Evolutionary conservation across 345 rosid species (phyloP).

Genomic region (Euphorbia lathyris): DNA sequence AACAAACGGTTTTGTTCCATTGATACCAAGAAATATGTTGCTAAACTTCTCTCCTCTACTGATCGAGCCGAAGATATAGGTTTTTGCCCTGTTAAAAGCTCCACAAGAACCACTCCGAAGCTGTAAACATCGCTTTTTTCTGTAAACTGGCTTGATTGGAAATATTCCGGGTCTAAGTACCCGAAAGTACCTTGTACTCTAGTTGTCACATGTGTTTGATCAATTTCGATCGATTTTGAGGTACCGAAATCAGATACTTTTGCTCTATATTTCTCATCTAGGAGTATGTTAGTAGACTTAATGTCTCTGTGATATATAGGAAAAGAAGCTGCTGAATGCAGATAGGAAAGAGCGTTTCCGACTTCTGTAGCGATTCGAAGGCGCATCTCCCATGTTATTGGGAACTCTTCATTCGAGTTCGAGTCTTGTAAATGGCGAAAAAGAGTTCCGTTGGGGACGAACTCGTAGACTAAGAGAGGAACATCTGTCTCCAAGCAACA

Average conservation of each 20-base stretch:
- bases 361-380: background rate
- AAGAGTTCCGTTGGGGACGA: slow-evolving; percentile 7
- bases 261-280: background rate
- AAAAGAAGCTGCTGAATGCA: slow-evolving; percentile 3
- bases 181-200: slow-evolving; percentile 8
- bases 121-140: slow-evolving; percentile 4
- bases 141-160: slow-evolving; percentile 4
- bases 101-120: slow-evolving; percentile 1
- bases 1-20: background rate
- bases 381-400: slow-evolving; percentile 10
- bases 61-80: background rate
- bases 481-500: slow-evolving; percentile 13
- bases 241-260: slow-evolving; percentile 9
- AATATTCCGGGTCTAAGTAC: slow-evolving; percentile 4
- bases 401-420: slow-evolving; percentile 1
- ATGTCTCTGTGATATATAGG: slow-evolving; percentile 1
- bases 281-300: background rate
- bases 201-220: slow-evolving; percentile 3
- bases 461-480: slow-evolving; percentile 4
- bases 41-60: background rate
- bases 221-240: background rate
- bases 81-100: background rate
- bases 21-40: background rate
- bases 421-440: slow-evolving; percentile 2
- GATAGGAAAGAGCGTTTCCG: background rate